phyloP scores from a whole-genome alignment of 2,329 filamentous ascomycete genomes.

The Fusarium pilosicola region DNA sequence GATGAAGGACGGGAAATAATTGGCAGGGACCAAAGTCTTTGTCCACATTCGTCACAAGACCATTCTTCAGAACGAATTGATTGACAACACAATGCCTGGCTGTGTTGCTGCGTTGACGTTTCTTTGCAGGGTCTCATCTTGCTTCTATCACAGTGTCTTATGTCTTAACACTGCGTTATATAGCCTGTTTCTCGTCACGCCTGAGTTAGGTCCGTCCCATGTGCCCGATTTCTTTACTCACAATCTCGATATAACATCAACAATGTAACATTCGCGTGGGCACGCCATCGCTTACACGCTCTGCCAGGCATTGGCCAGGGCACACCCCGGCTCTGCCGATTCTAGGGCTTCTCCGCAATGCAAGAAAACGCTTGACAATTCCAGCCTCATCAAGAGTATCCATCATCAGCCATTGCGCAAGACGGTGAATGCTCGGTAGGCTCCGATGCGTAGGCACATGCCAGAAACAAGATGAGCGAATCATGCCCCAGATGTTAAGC shows the following conservation, averaged over 20 bases:
- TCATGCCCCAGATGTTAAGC: constrained; percentile 33
- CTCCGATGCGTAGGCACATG: constrained; percentile 27
- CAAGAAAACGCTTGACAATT: constrained; percentile 17
- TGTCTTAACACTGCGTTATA: background rate
- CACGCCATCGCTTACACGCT: constrained; percentile 36
- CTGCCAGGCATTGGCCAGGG: constrained; percentile 29
- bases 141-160: background rate
- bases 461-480: constrained; percentile 22
- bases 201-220: background rate
- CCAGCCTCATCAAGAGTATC: constrained; percentile 26
- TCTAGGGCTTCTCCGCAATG: constrained; percentile 33
- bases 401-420: constrained; percentile 20
- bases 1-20: constrained; percentile 24
- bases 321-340: constrained; percentile 35
- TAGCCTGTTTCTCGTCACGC: background rate
- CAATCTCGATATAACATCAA: constrained; percentile 3
- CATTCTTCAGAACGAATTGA: constrained; percentile 4
- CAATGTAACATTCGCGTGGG: constrained; percentile 32
- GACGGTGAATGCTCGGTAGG: constrained; percentile 22
- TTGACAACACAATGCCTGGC: background rate
- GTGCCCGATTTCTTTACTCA: background rate
- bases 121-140: constrained; percentile 1
- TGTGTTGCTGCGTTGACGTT: constrained; percentile 4
- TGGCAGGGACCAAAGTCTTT: constrained; percentile 29
- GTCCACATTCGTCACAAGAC: constrained; percentile 38